These are phyloP conservation scores for Rhizophagus clarus DNA, from an alignment of 192 early-diverging fungal species.

Conservation along the genomic window DNA sequence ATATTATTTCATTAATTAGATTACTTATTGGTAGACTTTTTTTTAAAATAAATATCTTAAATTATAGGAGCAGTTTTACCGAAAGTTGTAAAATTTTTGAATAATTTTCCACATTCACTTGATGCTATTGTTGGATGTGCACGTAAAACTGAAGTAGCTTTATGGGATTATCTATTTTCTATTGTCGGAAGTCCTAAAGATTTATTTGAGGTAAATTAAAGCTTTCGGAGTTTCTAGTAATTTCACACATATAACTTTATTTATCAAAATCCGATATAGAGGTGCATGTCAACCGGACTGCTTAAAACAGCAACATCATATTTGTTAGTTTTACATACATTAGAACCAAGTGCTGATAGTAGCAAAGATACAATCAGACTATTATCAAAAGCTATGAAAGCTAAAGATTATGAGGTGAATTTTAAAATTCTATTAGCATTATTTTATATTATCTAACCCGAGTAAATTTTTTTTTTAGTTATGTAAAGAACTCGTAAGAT, in stretches of 20 bases:
- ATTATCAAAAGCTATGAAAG: constrained; percentile 70
- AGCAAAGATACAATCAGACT: constrained; percentile 69
- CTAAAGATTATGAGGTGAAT: constrained; percentile 76
- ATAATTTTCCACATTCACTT: constrained; percentile 75
- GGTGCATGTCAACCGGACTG: constrained; percentile 67
- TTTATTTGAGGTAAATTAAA: constrained; percentile 74
- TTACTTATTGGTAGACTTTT: neutral
- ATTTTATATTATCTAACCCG: constrained; percentile 8
- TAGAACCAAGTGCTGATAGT: constrained; percentile 72
- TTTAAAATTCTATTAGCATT: constrained; percentile 4
- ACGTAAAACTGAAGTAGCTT: constrained; percentile 91
- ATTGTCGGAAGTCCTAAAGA: constrained; percentile 81
- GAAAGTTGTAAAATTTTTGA: constrained; percentile 72
- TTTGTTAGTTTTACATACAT: constrained; percentile 89
- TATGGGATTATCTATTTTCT: constrained; percentile 88
- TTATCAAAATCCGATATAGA: constrained; percentile 36
- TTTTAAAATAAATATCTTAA: neutral
- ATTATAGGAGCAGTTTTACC: constrained; percentile 61
- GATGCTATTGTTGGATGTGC: constrained; percentile 96
- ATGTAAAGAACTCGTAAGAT: constrained; percentile 77
- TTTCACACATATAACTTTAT: neutral
- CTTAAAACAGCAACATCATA: constrained; percentile 90
- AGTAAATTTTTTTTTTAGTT: constrained; percentile 41
- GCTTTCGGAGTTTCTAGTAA: neutral
- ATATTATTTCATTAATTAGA: constrained; percentile 17